Percentiles rank a stretch among this genome's conserved stretches.
Evolutionary conservation across 306 rosid genomes (phyloP).

Genomic region (Cucumis hystrix): DNA sequence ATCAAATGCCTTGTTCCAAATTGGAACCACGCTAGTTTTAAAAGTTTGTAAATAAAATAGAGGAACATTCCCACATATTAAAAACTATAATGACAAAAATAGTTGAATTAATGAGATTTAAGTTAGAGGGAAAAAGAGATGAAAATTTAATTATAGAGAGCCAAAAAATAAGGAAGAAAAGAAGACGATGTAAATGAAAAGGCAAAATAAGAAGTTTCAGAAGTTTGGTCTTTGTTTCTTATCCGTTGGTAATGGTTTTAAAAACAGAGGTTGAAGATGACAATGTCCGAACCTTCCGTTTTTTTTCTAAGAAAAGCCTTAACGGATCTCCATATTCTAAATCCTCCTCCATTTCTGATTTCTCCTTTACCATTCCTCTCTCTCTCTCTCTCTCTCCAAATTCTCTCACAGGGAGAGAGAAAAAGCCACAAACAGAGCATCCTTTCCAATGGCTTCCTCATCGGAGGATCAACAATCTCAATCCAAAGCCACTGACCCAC

Average conservation of each 20-base stretch:
- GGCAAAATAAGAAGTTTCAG: neutral
- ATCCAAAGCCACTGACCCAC: neutral
- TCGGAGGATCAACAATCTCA: neutral
- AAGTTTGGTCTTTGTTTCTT: neutral
- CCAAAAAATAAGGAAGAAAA: too few species aligned
- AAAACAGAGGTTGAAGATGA: neutral
- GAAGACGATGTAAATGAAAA: neutral
- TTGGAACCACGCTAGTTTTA: too few species aligned
- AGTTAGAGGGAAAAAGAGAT: too few species aligned
- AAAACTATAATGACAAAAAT: too few species aligned
- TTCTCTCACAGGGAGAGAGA: neutral
- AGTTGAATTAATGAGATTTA: too few species aligned
- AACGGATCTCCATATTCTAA: neutral
- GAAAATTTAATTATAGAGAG: neutral
- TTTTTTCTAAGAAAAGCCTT: neutral
- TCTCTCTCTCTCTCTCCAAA: neutral
- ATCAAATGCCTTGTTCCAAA: too few species aligned
- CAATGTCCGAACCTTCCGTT: neutral
- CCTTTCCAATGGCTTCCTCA: conserved; percentile 6
- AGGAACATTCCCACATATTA: too few species aligned
- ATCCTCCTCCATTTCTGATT: neutral
- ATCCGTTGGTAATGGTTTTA: neutral
- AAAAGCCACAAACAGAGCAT: neutral
- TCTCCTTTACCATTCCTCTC: neutral
- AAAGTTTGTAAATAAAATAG: too few species aligned